These are phyloP conservation scores for Lenzites betulinus DNA, from an alignment of 768 basidiomycete genomes.

Conservation along the genomic window DNA sequence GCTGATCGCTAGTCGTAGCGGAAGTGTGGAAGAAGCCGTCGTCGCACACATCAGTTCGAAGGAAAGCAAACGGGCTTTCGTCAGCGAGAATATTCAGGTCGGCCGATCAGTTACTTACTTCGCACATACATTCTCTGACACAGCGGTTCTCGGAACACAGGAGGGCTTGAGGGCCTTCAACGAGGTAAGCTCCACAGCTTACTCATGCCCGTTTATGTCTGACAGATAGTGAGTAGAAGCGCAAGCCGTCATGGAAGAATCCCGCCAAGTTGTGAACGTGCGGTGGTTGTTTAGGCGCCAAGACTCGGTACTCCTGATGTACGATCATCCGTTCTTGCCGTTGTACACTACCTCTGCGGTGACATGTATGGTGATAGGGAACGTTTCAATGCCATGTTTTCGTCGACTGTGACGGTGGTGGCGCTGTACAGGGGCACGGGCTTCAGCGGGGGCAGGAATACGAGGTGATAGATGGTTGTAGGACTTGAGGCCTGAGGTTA, in stretches of 20 bases:
- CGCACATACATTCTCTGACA: background rate
- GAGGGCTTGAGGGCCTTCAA: conserved; percentile 72
- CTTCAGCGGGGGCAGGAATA: too few relatives aligned
- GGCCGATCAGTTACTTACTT: conserved; percentile 8
- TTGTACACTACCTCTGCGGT: background rate
- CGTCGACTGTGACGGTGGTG: too few relatives aligned
- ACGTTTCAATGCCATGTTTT: too few relatives aligned
- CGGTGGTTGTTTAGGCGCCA: too few relatives aligned
- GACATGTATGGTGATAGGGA: background rate
- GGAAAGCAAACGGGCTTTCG: conserved; percentile 55
- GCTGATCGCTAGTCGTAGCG: conserved; percentile 50
- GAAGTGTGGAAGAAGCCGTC: conserved; percentile 54
- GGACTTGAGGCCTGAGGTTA: too few relatives aligned
- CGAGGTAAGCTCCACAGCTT: conserved; percentile 46
- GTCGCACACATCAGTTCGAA: conserved; percentile 45
- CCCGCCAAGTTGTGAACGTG: conserved; percentile 54
- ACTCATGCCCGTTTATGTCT: background rate
- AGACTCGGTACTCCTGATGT: too few relatives aligned
- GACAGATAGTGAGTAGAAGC: conserved; percentile 36
- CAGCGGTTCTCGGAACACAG: conserved; percentile 33
- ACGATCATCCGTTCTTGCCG: background rate
- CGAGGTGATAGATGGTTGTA: too few relatives aligned
- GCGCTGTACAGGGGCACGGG: too few relatives aligned
- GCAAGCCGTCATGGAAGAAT: conserved; percentile 56
- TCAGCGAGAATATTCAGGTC: conserved; percentile 72